Evolutionary conservation across 2,329 filamentous ascomycete species (phyloP).

Genomic region (Bretziella fagacearum): DNA sequence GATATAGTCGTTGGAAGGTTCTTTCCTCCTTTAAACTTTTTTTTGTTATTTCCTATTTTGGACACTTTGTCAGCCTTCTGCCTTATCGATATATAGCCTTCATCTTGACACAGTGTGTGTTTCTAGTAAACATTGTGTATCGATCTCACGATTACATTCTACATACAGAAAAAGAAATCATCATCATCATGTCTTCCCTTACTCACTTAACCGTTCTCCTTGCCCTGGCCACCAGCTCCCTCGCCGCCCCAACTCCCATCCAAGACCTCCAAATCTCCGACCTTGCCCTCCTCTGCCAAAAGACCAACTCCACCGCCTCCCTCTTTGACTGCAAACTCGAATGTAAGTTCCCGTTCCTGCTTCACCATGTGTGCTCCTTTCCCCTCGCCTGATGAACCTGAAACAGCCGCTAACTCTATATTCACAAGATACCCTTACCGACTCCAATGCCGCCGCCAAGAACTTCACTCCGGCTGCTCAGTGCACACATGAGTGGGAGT

Average conservation of each 20-base stretch:
- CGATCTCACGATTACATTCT: neutral
- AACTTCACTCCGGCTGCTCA: neutral
- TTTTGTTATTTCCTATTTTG: neutral
- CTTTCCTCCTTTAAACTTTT: neutral
- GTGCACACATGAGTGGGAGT: conserved; percentile 17
- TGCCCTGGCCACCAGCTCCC: conserved; percentile 3
- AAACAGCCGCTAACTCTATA: neutral
- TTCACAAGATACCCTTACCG: conserved; percentile 1
- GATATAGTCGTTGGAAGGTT: neutral
- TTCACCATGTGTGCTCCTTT: too few species aligned
- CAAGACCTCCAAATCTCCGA: conserved; percentile 8
- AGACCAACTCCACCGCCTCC: neutral
- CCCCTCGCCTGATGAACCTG: too few species aligned
- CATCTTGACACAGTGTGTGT: neutral
- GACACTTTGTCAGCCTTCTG: neutral
- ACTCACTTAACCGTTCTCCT: neutral
- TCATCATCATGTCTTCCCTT: conserved; percentile 1
- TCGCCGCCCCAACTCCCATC: conserved; percentile 4
- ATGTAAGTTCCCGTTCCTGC: conserved; percentile 8
- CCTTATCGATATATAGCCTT: neutral
- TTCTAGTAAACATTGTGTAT: neutral
- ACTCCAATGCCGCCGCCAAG: conserved; percentile 9
- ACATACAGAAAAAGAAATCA: neutral
- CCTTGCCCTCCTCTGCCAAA: conserved; percentile 2
- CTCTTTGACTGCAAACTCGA: conserved; percentile 9